Base-by-base conservation (phyloP, 805 yeast species). In the Ogataea kodamae region DNA sequence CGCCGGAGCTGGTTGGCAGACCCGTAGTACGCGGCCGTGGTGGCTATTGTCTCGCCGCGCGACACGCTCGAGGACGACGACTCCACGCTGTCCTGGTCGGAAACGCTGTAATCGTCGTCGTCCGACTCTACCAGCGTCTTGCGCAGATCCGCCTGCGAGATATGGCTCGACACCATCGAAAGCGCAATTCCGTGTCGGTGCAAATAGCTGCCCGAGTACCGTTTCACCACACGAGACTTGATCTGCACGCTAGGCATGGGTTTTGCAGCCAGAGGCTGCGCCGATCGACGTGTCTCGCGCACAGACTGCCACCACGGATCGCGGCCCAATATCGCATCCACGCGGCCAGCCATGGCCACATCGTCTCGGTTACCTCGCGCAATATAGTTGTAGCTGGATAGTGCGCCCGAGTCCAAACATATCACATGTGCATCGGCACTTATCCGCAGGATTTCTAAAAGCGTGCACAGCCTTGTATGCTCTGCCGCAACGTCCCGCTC, bases 281-380 rank as follows among this genome's bases (percentile, higher is more conserved):
- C 28, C 8, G 38, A 18, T 3, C 28, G 46, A 37, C 96, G 70
- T 1, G 83, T 78, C 27, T 69, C 74, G 22, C 67, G 62, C 33
- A 87, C 61, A 36, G 80, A 80, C 27, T 61, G 61, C 96, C 96
- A 92, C 97, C 97, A 90, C 33, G 76, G 81, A 37, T 83, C 89
- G n/a, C 67, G 62, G 14, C 62, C 63, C 30, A 90, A 59, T 0
- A 65, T 55, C 9, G 50, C 43, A 29, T 80, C 72, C 6, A 88
- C 74, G 17, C 62, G 65, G n/a, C n/a, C n/a, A 2, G 68, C 70
- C 14, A 64, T 49, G 20, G 51, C 57, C 3, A 34, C 38, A 0
- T 52, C 27, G 14, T 62, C 62, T 40, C 57, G 70, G 17, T 61
- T 70, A 0, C 96, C 97, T 43, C 79, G 79, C 4, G 87, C 75